phyloP scores from a whole-genome alignment of 2,329 filamentous ascomycete species.

The Lasiodiplodia gonubiensis region DNA sequence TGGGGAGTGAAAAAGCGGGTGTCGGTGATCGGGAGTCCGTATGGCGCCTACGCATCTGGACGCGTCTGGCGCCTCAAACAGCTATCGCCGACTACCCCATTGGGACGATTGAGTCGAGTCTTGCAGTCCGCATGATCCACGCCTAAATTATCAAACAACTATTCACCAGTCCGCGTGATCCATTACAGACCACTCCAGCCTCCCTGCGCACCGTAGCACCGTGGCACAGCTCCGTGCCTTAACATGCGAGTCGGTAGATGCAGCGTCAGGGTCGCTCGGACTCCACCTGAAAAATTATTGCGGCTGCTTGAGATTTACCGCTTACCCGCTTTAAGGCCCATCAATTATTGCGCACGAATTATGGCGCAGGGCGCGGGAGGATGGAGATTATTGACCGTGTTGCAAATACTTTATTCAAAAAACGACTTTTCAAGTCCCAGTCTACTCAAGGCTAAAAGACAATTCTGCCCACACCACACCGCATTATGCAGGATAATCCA shows the following conservation, averaged over 20 bases:
- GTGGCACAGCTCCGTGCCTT: neutral
- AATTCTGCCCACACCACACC: neutral
- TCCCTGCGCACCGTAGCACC: neutral
- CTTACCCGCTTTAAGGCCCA: neutral
- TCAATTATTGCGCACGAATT: neutral
- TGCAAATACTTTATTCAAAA: slow-evolving; percentile 14
- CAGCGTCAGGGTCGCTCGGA: neutral
- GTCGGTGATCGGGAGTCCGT: neutral
- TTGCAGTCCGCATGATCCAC: neutral
- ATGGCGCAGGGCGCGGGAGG: neutral
- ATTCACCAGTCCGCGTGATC: neutral
- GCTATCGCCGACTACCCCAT: slow-evolving; percentile 16
- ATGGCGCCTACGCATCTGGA: neutral
- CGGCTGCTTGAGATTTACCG: neutral
- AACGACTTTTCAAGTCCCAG: neutral
- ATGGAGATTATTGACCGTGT: slow-evolving; percentile 6
- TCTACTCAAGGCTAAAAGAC: neutral
- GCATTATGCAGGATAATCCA: neutral
- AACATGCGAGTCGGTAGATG: neutral
- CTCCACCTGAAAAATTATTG: neutral
- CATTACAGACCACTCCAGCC: neutral
- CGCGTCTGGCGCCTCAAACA: neutral
- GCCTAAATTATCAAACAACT: neutral
- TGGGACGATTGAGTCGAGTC: neutral
- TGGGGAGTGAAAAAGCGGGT: neutral